Evolutionary conservation across 768 basidiomycete species (phyloP), one percentile per base, ranked within the genome.

Genomic region (Rhizopogon vinicolor): DNA sequence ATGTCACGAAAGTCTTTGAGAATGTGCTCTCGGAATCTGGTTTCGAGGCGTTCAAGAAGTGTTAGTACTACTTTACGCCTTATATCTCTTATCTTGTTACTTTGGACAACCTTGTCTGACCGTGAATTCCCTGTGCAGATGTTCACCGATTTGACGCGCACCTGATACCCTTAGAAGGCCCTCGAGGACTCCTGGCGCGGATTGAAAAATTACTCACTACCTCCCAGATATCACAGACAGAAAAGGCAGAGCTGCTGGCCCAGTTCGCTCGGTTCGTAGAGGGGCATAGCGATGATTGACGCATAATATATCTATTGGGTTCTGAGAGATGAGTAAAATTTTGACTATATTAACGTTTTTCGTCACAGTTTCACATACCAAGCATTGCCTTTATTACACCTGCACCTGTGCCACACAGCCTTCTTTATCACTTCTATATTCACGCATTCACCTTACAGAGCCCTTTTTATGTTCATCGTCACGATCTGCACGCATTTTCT

Each of bases 61-160:
- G 89, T 89, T 66, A 69, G 85, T 42, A 50, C 8, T 42, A 33
- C 39, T 39, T 41, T 56, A 33, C 25, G 44, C 44, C 19, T 57
- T 14, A 33, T 25, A 45, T 44, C 16, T 44, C 16, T 13, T 10
- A 18, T 41, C 19, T 19, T 49, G 39, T 46, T 50, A 40, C 41
- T 41, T 44, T 25, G 19, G 14, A 39, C 57, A 13, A 41, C 35
- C 10, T 49, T 49, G 19, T 49, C 54, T 64, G 52, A 62, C 60
- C 55, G 50, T 51, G 53, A 51, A 46, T 40, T 31, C 43, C 33
- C 29, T 42, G 37, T 25, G 14, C 29, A 90, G 88, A 87, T 70
- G 85, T 90, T 14, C 83, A 83, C 65, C 82, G 82, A 57, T 91
- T 86, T 63, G 89, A 91, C 65, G 84, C 84, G 18, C 81, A 86